These are phyloP conservation scores for Thuidium tamariscinum DNA, from an alignment of 225 moss, liverwort and hornwort genomes.

Conservation along the genomic window DNA sequence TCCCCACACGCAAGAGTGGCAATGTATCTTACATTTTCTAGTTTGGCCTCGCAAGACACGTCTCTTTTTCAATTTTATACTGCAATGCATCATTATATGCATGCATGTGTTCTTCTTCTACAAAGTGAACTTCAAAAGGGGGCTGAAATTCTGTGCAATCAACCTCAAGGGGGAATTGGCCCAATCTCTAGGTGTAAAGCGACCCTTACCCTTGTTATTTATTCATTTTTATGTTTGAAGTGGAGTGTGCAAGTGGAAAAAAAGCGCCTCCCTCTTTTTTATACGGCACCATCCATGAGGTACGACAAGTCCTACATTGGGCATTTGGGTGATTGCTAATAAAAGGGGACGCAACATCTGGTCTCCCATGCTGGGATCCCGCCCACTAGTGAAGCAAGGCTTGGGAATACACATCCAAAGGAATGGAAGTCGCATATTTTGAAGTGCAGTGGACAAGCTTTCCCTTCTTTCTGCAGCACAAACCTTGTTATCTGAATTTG, in stretches of 20 bases:
- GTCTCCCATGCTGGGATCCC: neutral
- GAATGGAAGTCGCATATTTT: neutral
- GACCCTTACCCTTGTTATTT: no score
- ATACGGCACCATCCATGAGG: neutral
- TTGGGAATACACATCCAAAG: neutral
- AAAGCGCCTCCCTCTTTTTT: neutral
- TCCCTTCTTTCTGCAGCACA: neutral
- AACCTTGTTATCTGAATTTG: conserved; percentile 18
- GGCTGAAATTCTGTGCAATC: no score
- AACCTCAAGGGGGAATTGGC: no score
- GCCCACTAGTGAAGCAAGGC: neutral
- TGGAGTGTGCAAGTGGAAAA: neutral
- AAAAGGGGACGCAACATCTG: neutral
- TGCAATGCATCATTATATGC: neutral
- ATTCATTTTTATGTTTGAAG: neutral
- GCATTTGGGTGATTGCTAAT: neutral
- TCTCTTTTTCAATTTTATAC: neutral
- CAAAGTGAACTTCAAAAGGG: neutral
- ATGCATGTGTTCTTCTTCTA: no score
- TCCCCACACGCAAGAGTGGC: neutral
- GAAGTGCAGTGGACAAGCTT: neutral
- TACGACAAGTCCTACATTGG: neutral
- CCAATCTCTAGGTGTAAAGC: no score
- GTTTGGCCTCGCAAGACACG: fast-evolving
- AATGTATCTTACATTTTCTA: neutral